phyloP scores from a whole-genome alignment of 1,284 basidiomycete genomes.

The Flammula alnicola region DNA sequence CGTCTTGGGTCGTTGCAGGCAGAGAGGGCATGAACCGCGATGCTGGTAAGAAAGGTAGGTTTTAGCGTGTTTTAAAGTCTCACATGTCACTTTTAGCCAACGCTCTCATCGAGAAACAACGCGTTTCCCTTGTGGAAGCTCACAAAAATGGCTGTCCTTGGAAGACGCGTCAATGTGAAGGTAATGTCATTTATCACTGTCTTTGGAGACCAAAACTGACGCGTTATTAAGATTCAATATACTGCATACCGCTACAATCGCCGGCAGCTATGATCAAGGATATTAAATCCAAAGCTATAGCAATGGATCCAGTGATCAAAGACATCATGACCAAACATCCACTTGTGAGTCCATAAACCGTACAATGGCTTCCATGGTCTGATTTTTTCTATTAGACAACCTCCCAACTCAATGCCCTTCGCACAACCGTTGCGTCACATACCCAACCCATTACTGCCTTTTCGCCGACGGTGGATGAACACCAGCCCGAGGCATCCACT shows the following conservation, averaged over 20 bases:
- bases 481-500: not conserved
- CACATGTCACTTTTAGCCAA: slow-evolving; percentile 49
- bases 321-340: slow-evolving; percentile 71
- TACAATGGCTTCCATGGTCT: not conserved
- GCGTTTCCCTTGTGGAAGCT: slow-evolving; percentile 59
- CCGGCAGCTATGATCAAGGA: slow-evolving; percentile 63
- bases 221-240: slow-evolving; percentile 61
- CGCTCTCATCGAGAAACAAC: slow-evolving; percentile 73
- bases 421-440: slow-evolving; percentile 41
- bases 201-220: slow-evolving; percentile 12
- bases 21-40: slow-evolving; percentile 71
- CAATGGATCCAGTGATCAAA: slow-evolving; percentile 55
- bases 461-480: slow-evolving; percentile 5
- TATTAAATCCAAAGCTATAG: slow-evolving; percentile 57
- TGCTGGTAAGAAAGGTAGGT: slow-evolving; percentile 62
- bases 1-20: slow-evolving; percentile 72
- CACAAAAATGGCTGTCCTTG: slow-evolving; percentile 84
- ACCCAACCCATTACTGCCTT: slow-evolving; percentile 11
- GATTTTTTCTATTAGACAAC: slow-evolving; percentile 40
- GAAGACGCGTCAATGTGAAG: slow-evolving; percentile 77
- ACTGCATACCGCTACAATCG: slow-evolving; percentile 71
- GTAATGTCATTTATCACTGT: slow-evolving; percentile 39
- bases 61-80: slow-evolving; percentile 9
- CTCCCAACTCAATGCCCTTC: slow-evolving; percentile 49
- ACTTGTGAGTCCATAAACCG: slow-evolving; percentile 48